Evolutionary conservation across 345 rosid species (phyloP).

Genomic region (Eucalyptus microcorys): DNA sequence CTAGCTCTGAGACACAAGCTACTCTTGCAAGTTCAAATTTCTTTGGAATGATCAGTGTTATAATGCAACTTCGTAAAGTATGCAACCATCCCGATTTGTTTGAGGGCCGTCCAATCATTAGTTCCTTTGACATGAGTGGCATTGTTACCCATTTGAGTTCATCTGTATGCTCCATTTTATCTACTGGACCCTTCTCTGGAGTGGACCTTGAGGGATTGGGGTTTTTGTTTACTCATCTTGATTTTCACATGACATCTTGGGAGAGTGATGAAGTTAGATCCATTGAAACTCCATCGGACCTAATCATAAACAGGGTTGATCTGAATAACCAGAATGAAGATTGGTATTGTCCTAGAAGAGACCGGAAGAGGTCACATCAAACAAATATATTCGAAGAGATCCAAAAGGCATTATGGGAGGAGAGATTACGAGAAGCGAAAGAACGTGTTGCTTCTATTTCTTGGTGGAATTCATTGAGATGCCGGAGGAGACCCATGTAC

Average conservation of each 20-base stretch:
- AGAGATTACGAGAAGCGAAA: constrained; percentile 64
- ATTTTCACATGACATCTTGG: constrained; percentile 84
- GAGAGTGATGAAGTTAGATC: constrained; percentile 68
- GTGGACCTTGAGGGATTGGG: constrained; percentile 64
- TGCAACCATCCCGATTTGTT: constrained; percentile 99
- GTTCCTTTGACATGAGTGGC: constrained; percentile 92
- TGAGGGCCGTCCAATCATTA: constrained; percentile 98
- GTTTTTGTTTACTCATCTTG: constrained; percentile 63
- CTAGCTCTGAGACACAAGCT: constrained; percentile 97
- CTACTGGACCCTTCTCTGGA: constrained; percentile 45
- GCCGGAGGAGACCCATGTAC: constrained; percentile 73
- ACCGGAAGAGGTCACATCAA: constrained; percentile 31
- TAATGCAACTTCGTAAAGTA: constrained; percentile 99
- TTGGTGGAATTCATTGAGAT: constrained; percentile 99
- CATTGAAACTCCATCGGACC: constrained; percentile 62
- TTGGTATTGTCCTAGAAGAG: constrained; percentile 8
- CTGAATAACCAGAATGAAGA: constrained; percentile 24
- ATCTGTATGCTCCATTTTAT: constrained; percentile 56
- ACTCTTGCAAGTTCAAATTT: constrained; percentile 90
- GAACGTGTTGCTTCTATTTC: constrained; percentile 77
- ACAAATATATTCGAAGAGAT: constrained; percentile 83
- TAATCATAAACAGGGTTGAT: constrained; percentile 40
- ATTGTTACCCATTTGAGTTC: constrained; percentile 70
- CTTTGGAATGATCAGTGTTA: constrained; percentile 98
- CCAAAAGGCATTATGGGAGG: constrained; percentile 61